phyloP scores from a whole-genome alignment of 164 flowering plant genomes.

The Stephania cephalantha region DNA sequence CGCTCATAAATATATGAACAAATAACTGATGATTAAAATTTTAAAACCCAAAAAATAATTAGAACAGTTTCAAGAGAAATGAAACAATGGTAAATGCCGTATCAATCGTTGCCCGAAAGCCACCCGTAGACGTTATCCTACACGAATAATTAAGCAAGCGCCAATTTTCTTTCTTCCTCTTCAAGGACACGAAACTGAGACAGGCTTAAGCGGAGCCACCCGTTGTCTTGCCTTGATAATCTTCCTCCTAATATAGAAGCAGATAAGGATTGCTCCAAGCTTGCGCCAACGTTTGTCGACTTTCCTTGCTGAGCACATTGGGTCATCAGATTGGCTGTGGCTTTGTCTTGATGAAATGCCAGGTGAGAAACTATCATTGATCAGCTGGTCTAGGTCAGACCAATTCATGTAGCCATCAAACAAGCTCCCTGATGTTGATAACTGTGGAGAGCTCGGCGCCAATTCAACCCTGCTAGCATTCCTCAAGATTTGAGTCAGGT shows the following conservation, averaged over 20 bases:
- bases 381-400: neutral
- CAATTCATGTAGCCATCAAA: neutral
- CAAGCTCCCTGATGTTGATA: slow-evolving; percentile 25
- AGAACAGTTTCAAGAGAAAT: neutral
- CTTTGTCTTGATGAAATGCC: slow-evolving; percentile 32
- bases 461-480: slow-evolving; percentile 25
- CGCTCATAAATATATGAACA: neutral
- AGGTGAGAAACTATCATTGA: slow-evolving; percentile 20
- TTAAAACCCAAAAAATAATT: neutral
- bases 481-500: slow-evolving; percentile 35
- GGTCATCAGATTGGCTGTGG: slow-evolving; percentile 40
- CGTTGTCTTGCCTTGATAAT: slow-evolving; percentile 47
- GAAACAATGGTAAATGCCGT: neutral
- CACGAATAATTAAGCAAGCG: neutral
- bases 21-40: neutral
- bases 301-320: slow-evolving; percentile 60
- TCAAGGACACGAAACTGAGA: neutral
- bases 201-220: neutral
- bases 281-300: slow-evolving; percentile 92
- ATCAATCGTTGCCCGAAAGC: neutral
- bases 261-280: slow-evolving; percentile 81
- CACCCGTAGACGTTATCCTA: neutral
- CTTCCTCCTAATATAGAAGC: slow-evolving; percentile 70
- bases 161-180: neutral
- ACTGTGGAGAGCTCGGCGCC: slow-evolving; percentile 50